Conservation (phyloP, 352 stramenopile genomes). For the Phytophthora litchii region DNA sequence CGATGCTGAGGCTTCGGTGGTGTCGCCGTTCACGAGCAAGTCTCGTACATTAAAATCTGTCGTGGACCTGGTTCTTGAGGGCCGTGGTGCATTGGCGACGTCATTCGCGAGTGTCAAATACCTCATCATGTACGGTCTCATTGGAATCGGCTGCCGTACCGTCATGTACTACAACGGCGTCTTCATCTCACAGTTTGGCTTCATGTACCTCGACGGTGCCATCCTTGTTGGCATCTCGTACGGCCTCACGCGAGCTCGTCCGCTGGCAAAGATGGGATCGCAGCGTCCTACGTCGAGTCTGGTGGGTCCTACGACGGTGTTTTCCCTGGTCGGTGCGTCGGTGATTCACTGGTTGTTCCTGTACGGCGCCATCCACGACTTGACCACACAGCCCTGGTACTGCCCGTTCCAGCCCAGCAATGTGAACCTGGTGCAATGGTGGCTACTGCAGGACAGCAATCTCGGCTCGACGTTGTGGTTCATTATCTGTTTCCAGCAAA, state of each 20-base stretch:
- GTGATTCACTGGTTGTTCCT: slow-evolving; percentile 83
- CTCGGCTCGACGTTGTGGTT: slow-evolving; percentile 66
- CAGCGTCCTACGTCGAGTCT: slow-evolving; percentile 84
- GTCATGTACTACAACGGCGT: slow-evolving; percentile 89
- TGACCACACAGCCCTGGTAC: slow-evolving; percentile 69
- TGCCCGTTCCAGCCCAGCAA: slow-evolving; percentile 70
- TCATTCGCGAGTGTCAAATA: slow-evolving; percentile 88
- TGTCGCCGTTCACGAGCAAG: slow-evolving; percentile 91
- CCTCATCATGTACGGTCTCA: slow-evolving; percentile 89
- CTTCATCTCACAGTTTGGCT: slow-evolving; percentile 88
- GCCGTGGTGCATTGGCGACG: slow-evolving; percentile 79
- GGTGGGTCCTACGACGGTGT: slow-evolving; percentile 75
- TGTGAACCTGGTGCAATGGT: slow-evolving; percentile 77
- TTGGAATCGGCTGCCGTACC: slow-evolving; percentile 81
- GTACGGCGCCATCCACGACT: slow-evolving; percentile 60
- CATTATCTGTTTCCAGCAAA: slow-evolving; percentile 72
- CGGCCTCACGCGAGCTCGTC: slow-evolving; percentile 70
- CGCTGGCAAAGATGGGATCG: slow-evolving; percentile 59
- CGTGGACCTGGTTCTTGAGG: slow-evolving; percentile 81
- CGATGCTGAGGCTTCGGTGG: slow-evolving; percentile 86
- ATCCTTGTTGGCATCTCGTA: slow-evolving; percentile 85
- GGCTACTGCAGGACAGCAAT: slow-evolving; percentile 74
- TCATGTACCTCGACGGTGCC: slow-evolving; percentile 83
- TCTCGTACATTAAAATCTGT: slow-evolving; percentile 77
- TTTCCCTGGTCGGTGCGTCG: slow-evolving; percentile 58